These are phyloP conservation scores for Dinochytrium kinnereticum DNA, from an alignment of 371 early-diverging fungal species.

Conservation along the genomic window DNA sequence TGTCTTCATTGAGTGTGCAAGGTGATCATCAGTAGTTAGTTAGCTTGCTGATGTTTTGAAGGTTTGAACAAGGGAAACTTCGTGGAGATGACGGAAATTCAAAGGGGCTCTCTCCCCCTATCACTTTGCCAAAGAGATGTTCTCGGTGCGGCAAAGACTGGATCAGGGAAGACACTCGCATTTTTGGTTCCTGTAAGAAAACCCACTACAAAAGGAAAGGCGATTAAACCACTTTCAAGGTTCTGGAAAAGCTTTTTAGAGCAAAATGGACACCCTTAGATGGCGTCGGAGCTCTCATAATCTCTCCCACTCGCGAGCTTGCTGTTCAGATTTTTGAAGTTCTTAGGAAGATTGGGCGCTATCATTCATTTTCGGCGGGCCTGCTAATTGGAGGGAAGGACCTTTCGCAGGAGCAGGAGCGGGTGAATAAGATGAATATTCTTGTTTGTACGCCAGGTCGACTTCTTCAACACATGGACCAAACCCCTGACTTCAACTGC, in stretches of 20 bases:
- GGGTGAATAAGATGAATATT: slow-evolving; percentile 90
- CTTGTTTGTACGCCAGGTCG: slow-evolving; percentile 98
- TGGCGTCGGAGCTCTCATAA: slow-evolving; percentile 90
- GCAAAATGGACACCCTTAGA: slow-evolving; percentile 84
- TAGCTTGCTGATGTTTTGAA: slow-evolving; percentile 15
- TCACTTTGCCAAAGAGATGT: slow-evolving; percentile 88
- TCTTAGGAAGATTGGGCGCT: slow-evolving; percentile 82
- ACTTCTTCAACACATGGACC: slow-evolving; percentile 96
- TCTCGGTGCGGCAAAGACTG: slow-evolving; percentile 98
- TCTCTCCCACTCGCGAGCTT: slow-evolving; percentile 98
- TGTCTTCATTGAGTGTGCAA: slow-evolving; percentile 27
- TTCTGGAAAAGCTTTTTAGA: slow-evolving; percentile 83
- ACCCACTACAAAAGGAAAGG: not conserved
- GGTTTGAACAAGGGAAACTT: slow-evolving; percentile 74
- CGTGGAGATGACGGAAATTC: slow-evolving; percentile 96
- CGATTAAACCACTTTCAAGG: slow-evolving; percentile 50
- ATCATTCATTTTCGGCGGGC: slow-evolving; percentile 91
- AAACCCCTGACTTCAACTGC: slow-evolving; percentile 89
- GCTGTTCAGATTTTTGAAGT: slow-evolving; percentile 97
- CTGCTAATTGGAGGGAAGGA: slow-evolving; percentile 97
- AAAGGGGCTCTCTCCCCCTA: slow-evolving; percentile 89
- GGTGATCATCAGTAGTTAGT: slow-evolving; percentile 5
- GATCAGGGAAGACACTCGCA: slow-evolving; percentile 99
- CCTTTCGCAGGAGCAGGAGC: slow-evolving; percentile 86
- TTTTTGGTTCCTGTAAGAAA: slow-evolving; percentile 92